Conservation (phyloP, 306 rosid genomes). For the Cicer chorassanicum region DNA sequence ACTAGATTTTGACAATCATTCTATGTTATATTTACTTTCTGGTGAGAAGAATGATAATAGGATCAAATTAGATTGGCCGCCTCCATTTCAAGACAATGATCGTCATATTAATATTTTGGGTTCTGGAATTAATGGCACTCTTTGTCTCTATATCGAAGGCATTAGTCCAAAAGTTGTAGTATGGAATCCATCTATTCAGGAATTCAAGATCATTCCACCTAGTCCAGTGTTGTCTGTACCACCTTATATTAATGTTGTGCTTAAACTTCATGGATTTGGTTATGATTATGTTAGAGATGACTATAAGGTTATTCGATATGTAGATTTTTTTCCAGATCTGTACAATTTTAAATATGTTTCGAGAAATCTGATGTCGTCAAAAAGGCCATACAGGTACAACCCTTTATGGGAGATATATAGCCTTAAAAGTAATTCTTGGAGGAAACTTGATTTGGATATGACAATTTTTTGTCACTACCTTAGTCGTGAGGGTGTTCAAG, state of each 20-base stretch:
- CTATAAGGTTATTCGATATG: not conserved
- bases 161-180: not conserved
- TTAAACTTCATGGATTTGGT: not conserved
- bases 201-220: not conserved
- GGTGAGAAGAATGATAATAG: not conserved
- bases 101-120: slow-evolving; percentile 6
- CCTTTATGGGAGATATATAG: slow-evolving; percentile 5
- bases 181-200: not conserved
- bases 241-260: not conserved
- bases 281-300: not conserved
- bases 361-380: not conserved
- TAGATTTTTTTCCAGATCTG: not conserved
- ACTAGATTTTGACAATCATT: not conserved
- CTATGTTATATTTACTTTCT: not conserved
- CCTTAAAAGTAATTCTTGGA: slow-evolving; percentile 4
- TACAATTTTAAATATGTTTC: not conserved
- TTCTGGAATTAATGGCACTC: slow-evolving; percentile 5
- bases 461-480: not conserved
- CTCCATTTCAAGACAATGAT: not conserved
- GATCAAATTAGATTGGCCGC: not conserved
- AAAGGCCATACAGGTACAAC: not conserved
- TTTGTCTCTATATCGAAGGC: not conserved
- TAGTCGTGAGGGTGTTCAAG: not conserved
- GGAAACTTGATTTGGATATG: slow-evolving; percentile 7
- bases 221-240: too few species aligned